These are phyloP conservation scores for Coix lacrymajobi DNA, from an alignment of 176 grass and related monocot species.

Conservation along the genomic window DNA sequence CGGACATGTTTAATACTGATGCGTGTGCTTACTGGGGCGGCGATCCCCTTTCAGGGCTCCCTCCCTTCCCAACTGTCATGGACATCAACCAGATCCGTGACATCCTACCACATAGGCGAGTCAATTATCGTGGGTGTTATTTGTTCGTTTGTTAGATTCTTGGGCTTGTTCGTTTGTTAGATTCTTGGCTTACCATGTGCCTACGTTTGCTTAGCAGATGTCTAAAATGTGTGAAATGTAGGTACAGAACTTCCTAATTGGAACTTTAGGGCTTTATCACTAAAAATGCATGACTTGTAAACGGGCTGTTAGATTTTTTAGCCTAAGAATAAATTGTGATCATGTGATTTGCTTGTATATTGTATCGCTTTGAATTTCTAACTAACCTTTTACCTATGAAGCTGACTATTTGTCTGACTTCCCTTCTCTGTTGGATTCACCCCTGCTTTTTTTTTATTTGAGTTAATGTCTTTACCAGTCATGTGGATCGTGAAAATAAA, in stretches of 20 bases:
- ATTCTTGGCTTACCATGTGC: not conserved
- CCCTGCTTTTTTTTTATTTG: not conserved
- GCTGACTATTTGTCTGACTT: not conserved
- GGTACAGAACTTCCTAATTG: not conserved
- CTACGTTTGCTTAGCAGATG: not conserved
- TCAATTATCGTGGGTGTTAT: not conserved
- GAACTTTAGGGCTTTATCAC: not conserved
- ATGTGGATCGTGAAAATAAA: not conserved
- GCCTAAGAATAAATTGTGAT: not conserved
- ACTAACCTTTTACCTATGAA: not conserved
- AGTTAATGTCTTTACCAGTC: not conserved
- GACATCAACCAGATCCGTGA: slow-evolving; percentile 61
- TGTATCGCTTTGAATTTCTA: not conserved
- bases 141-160: not conserved
- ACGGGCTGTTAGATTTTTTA: not conserved
- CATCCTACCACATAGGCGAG: slow-evolving; percentile 47
- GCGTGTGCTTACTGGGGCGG: not conserved
- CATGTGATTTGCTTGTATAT: not conserved
- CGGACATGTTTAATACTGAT: not conserved
- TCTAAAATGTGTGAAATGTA: not conserved
- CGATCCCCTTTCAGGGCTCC: slow-evolving; percentile 16
- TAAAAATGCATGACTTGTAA: not conserved
- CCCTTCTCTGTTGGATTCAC: not conserved
- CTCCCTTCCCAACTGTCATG: slow-evolving; percentile 45
- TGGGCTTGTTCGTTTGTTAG: too few species aligned